Percentiles rank a stretch among this genome's conserved stretches.
Evolutionary conservation across 192 early-diverging fungal species (phyloP).

Genomic region (Phycomyces blakesleeanus): DNA sequence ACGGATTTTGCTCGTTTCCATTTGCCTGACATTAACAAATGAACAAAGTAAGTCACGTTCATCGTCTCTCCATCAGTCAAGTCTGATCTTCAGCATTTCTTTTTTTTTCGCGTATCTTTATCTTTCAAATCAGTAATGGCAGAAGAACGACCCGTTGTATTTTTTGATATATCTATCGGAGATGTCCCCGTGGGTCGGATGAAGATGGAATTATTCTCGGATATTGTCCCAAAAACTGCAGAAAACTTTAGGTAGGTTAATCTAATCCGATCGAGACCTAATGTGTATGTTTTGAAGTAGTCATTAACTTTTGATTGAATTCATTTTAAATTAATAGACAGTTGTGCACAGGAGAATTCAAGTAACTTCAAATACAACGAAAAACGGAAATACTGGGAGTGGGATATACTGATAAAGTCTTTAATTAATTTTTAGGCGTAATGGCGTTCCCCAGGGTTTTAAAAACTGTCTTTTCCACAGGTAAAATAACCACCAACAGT

Average conservation of each 20-base stretch:
- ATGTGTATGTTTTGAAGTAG: background rate
- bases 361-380: slow-evolving; percentile 28
- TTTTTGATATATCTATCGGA: slow-evolving; percentile 79
- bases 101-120: too few relatives aligned
- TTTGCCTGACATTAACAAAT: too few relatives aligned
- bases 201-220: slow-evolving; percentile 71
- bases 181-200: slow-evolving; percentile 55
- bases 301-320: background rate
- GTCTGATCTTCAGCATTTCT: too few relatives aligned
- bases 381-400: background rate
- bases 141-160: slow-evolving; percentile 46
- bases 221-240: slow-evolving; percentile 69
- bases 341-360: slow-evolving; percentile 89
- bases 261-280: background rate
- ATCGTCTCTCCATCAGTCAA: too few relatives aligned
- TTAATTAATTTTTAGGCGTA: slow-evolving; percentile 42
- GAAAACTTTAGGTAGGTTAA: slow-evolving; percentile 70
- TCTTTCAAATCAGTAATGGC: background rate
- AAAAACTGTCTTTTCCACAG: slow-evolving; percentile 81
- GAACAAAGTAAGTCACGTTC: too few relatives aligned
- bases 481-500: slow-evolving; percentile 13
- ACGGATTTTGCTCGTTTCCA: too few relatives aligned
- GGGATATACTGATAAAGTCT: slow-evolving; percentile 15
- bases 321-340: slow-evolving; percentile 50
- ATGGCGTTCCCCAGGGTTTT: slow-evolving; percentile 83